Conservation (phyloP, 2,329 filamentous ascomycete genomes). For the Dichotomopilus funicola region DNA sequence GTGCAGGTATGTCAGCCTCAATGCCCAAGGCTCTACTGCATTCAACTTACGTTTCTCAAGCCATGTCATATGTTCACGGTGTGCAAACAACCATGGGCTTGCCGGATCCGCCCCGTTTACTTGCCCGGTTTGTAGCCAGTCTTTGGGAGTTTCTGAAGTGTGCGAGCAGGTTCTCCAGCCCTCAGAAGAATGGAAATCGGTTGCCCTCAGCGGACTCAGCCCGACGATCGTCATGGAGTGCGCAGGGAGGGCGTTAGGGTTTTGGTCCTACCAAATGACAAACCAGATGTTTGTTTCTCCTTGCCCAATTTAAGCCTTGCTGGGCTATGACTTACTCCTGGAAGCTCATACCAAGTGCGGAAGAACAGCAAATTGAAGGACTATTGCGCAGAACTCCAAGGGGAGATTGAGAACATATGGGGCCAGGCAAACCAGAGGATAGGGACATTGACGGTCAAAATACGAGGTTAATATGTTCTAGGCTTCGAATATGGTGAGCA, state of each 20-base stretch:
- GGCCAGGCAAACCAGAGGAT: conserved; percentile 17
- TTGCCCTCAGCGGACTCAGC: conserved; percentile 72
- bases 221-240: conserved; percentile 83
- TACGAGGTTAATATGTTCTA: conserved; percentile 15
- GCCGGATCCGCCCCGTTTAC: conserved; percentile 44
- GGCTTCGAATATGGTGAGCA: neutral
- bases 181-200: conserved; percentile 84
- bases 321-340: conserved; percentile 9
- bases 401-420: conserved; percentile 16
- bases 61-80: conserved; percentile 78
- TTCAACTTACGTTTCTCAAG: conserved; percentile 35
- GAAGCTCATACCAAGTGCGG: conserved; percentile 14
- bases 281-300: conserved; percentile 65
- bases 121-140: conserved; percentile 71
- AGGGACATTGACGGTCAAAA: conserved; percentile 11
- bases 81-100: conserved; percentile 61
- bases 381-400: conserved; percentile 14
- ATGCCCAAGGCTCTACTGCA: neutral
- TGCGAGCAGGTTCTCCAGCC: conserved; percentile 62
- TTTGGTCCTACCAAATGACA: conserved; percentile 80
- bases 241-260: conserved; percentile 68
- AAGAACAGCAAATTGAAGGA: conserved; percentile 17
- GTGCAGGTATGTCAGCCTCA: conserved; percentile 58
- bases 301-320: neutral
- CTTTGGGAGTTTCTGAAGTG: conserved; percentile 62